Evolutionary conservation across 192 early-diverging fungal species (phyloP), one percentile per base, ranked within the genome.

Genomic region (Coemansia sp.): DNA sequence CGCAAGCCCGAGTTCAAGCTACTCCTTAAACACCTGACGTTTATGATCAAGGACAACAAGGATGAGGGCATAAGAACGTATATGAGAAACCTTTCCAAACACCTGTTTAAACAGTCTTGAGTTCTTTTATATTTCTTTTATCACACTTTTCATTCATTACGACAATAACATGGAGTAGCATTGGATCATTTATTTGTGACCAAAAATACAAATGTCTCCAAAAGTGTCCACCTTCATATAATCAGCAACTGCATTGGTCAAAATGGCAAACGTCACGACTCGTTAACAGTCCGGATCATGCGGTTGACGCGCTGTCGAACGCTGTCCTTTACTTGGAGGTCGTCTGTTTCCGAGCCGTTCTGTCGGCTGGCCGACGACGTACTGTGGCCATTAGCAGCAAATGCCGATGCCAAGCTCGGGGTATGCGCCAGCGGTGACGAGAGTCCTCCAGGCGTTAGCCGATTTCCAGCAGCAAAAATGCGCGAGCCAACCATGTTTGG

Each of bases 281-380:
- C 81, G 55, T 83, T 83, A 20, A 83, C 81, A 11, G 81, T 75
- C 22, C 68, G 70, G 33, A 83, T 71, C 41, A 78, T 73, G 20
- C 81, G 72, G 50, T 74, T 83, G 29, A 83, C 75, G 1, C 81
- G 75, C 70, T 83, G 81, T 6, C 81, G 75, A 11, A 83, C 81
- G 46, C 81, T 83, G 22, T 83, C 81, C 33, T 83, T 83, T 13
- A 83, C 70, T 64, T 75, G 75, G 47, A 83, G 60, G 2, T 78
- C 72, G 53, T 83, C 78, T 31, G 29, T 55, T n/a, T 65, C 67
- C 1, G 67, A 16, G 33, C 69, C 70, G 40, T 24, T 53, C 11
- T 57, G 62, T 20, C 66, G 62, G 31, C 39, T 34, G 15, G 66
- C 36, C 38, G 62, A 52, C 33, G 66, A 58, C 31, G 55, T 18